phyloP scores from a whole-genome alignment of 345 rosid species.

The Cardamine occulta region DNA sequence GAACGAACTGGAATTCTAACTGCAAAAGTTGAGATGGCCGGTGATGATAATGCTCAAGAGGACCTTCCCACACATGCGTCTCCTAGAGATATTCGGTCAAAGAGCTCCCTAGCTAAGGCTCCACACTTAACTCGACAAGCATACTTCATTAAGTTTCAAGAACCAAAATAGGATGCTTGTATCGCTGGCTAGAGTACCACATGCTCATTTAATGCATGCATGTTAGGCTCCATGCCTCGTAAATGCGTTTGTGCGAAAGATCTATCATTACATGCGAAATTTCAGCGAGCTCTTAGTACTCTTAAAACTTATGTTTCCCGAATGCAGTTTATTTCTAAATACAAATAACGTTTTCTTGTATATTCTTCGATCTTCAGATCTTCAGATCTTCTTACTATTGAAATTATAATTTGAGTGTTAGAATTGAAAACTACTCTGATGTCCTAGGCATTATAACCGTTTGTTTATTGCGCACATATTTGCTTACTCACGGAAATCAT shows the following conservation, averaged over 20 bases:
- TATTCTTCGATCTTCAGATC: not conserved
- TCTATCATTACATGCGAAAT: not conserved
- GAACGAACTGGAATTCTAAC: too few species aligned
- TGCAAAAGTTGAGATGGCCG: too few species aligned
- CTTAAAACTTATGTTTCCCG: not conserved
- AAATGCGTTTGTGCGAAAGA: not conserved
- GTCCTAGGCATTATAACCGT: not conserved
- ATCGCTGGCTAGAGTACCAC: not conserved
- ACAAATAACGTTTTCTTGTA: not conserved
- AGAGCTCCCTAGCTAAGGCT: not conserved
- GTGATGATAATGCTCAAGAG: not conserved
- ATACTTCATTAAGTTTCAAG: not conserved
- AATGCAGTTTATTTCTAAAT: not conserved
- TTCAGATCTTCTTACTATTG: too few species aligned
- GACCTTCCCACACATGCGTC: not conserved
- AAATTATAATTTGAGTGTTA: not conserved
- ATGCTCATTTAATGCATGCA: not conserved
- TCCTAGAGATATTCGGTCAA: not conserved
- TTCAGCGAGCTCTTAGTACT: not conserved
- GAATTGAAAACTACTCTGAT: not conserved
- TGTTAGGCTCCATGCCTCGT: not conserved
- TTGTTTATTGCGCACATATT: not conserved
- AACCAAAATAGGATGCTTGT: not conserved
- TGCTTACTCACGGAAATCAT: not conserved
- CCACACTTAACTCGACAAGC: not conserved